Evolutionary conservation across 371 early-diverging fungal species (phyloP).

Genomic region (Rhizopus arrhizus): DNA sequence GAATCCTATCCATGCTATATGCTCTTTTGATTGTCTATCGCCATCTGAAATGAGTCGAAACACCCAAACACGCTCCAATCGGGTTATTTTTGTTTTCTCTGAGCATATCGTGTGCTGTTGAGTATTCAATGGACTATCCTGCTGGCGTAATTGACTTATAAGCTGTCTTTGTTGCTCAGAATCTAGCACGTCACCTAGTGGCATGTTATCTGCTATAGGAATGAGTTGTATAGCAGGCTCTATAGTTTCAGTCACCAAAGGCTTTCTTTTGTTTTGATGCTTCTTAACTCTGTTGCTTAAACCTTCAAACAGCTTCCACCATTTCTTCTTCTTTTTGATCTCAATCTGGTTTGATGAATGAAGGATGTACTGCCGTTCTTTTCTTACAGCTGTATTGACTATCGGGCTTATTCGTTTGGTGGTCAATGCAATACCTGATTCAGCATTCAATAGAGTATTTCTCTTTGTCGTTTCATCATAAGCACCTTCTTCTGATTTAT

Average conservation of each 20-base stretch:
- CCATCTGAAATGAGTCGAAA: slow-evolving; percentile 19
- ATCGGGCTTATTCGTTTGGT: too few species aligned
- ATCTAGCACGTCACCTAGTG: slow-evolving; percentile 28
- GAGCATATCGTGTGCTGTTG: not conserved
- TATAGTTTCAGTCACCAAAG: not conserved
- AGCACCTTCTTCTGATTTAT: slow-evolving; percentile 4
- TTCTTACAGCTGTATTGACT: too few species aligned
- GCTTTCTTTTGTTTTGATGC: not conserved
- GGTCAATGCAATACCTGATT: not conserved
- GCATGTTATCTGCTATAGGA: slow-evolving; percentile 3
- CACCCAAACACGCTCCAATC: slow-evolving; percentile 36
- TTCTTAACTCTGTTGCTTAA: slow-evolving; percentile 3
- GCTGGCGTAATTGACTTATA: slow-evolving; percentile 5
- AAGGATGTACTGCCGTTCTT: too few species aligned
- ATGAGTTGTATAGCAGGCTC: slow-evolving; percentile 14
- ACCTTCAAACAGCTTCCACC: slow-evolving; percentile 1
- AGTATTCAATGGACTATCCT: not conserved
- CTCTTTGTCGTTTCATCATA: slow-evolving; percentile 7
- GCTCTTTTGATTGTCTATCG: not conserved
- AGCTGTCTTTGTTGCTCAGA: slow-evolving; percentile 19
- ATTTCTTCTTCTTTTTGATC: slow-evolving; percentile 8
- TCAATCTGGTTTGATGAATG: not conserved
- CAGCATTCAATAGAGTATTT: slow-evolving; percentile 11
- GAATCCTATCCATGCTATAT: slow-evolving; percentile 35
- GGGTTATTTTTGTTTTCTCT: slow-evolving; percentile 19